Evolutionary conservation across 2,329 filamentous ascomycete species (phyloP).

Genomic region (Alternaria angustiovoidea): DNA sequence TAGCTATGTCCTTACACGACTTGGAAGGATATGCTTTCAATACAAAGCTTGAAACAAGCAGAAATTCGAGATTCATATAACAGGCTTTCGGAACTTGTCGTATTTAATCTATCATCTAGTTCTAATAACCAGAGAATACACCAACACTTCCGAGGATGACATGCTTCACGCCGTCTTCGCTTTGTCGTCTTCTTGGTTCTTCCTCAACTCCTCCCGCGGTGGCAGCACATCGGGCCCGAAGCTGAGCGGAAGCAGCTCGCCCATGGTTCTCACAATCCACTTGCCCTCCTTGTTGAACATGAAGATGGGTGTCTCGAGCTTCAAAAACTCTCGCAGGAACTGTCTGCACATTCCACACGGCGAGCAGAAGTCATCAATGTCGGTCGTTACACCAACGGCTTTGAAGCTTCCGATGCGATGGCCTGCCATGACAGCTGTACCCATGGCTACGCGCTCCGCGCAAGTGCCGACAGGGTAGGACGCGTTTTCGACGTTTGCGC

Average conservation of each 20-base stretch:
- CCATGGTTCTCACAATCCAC: conserved; percentile 73
- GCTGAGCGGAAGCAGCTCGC: conserved; percentile 64
- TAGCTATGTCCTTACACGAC: background rate
- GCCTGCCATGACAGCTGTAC: conserved; percentile 74
- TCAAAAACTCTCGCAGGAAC: conserved; percentile 65
- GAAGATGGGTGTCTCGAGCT: conserved; percentile 72
- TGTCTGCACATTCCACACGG: conserved; percentile 98
- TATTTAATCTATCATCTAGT: background rate
- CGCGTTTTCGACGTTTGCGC: conserved; percentile 85
- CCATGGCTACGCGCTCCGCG: conserved; percentile 87
- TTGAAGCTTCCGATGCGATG: conserved; percentile 58
- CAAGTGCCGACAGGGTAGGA: conserved; percentile 94
- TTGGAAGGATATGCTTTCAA: background rate
- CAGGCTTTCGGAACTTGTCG: background rate
- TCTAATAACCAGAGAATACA: background rate
- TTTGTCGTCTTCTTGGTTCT: conserved; percentile 36
- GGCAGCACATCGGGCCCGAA: conserved; percentile 62
- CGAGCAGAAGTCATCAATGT: conserved; percentile 62
- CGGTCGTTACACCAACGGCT: conserved; percentile 85
- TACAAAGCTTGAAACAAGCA: background rate
- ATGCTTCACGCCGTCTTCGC: conserved; percentile 24
- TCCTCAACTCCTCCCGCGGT: conserved; percentile 44
- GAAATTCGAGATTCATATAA: background rate
- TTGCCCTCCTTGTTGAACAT: conserved; percentile 89
- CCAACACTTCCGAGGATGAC: background rate